These are phyloP conservation scores for Aphanomyces cochlioides DNA, from an alignment of 352 stramenopile species.

Conservation along the genomic window DNA sequence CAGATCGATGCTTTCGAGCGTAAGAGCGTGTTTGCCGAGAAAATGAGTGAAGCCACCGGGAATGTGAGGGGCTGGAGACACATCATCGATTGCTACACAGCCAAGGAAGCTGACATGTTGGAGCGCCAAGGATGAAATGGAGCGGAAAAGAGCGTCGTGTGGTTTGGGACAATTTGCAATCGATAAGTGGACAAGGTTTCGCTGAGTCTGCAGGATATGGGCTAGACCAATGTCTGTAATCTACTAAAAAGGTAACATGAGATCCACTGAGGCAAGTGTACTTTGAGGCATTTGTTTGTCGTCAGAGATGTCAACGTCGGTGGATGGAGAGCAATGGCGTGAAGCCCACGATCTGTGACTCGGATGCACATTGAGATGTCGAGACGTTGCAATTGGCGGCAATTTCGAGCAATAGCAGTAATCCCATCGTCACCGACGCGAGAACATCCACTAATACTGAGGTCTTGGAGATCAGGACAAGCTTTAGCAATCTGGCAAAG, in stretches of 20 bases:
- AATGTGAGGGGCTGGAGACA: conserved; percentile 32
- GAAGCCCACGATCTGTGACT: conserved; percentile 63
- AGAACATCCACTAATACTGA: conserved; percentile 74
- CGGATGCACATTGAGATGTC: conserved; percentile 79
- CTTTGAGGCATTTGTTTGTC: conserved; percentile 64
- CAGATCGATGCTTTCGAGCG: conserved; percentile 54
- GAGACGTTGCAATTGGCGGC: conserved; percentile 44
- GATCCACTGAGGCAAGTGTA: conserved; percentile 15
- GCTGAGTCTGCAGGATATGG: conserved; percentile 56
- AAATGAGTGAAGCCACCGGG: conserved; percentile 32
- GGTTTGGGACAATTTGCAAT: conserved; percentile 66
- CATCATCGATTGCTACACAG: conserved; percentile 48
- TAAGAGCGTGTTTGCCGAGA: conserved; percentile 47
- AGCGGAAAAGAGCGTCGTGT: conserved; percentile 35
- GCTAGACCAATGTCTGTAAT: conserved; percentile 54
- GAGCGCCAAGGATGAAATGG: conserved; percentile 35
- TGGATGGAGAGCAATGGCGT: conserved; percentile 46
- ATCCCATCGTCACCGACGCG: conserved; percentile 76
- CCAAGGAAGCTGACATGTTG: conserved; percentile 48
- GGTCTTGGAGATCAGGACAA: conserved; percentile 40
- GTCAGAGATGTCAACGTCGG: conserved; percentile 41
- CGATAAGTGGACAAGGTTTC: conserved; percentile 44
- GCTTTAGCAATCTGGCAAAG: conserved; percentile 43
- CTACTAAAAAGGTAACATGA: conserved; percentile 33
- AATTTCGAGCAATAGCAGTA: conserved; percentile 55